Evolutionary conservation across 1,139 yeast genomes (phyloP), one percentile per base, ranked within the genome.

Genomic region (Sugiyamaella neomexicana): DNA sequence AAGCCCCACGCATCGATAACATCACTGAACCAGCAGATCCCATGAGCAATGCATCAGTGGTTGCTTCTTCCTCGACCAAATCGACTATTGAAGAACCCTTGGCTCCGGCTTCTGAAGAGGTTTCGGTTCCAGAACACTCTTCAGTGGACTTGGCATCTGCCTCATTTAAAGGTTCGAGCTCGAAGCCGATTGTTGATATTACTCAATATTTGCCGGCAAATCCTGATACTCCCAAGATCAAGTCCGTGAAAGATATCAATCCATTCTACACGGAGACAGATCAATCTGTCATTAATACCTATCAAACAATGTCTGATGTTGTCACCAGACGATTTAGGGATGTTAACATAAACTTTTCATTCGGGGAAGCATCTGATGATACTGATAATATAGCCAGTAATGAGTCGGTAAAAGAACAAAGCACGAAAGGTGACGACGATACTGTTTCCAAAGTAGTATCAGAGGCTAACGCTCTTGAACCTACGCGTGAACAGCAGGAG

Each of bases 221-320:
- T 10, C 45, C 58, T 2, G 36, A 43, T n/a, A 40, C 45, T 12
- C 48, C 56, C 8, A 23, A 38, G 17, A 45, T 59, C 10, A 45
- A 23, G 4, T 47, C 55, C 9, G 27, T 55, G 1, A 42, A 49
- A 17, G 61, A 59, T 15, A 46, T 55, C 7, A 60, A 58, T 42
- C 62, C 62, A 1, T 60, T 60, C 46, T 48, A 51, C 42, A 31
- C 51, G 20, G 51, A 42, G 9, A 42, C 47, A 10, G 54, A 48
- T 16, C 29, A 20, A n/a, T 6, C 31, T 4, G 44, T 38, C 7
- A 32, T 58, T 27, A 37, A 38, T 9, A 43, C 55, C 2, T 57
- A 50, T 42, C 57, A 56, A 50, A 42, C 46, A 15, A 60, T 59
- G 52, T 39, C 58, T 13, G 41, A 54, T 23, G 37, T 50, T 8